phyloP scores from a whole-genome alignment of 345 rosid genomes.

The Jatropha curcas region DNA sequence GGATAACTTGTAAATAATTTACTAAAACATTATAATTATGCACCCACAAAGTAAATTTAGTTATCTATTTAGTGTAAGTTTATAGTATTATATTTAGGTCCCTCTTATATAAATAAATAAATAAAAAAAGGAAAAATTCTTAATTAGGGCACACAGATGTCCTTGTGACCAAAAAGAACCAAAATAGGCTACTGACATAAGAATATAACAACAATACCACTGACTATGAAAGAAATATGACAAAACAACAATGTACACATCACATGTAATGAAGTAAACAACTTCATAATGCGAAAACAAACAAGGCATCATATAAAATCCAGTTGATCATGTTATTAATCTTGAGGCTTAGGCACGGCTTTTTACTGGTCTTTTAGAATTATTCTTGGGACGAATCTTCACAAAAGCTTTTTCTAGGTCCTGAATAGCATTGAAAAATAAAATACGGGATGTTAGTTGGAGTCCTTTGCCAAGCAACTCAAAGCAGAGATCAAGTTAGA shows the following conservation, averaged over 20 bases:
- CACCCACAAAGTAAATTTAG: no score
- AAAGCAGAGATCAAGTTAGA: background rate
- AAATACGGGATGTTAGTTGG: background rate
- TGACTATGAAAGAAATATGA: no score
- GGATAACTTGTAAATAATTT: no score
- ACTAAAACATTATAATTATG: no score
- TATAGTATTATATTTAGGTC: no score
- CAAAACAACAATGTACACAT: background rate
- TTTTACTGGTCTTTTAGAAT: constrained; percentile 46
- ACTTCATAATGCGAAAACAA: background rate
- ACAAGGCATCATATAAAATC: background rate
- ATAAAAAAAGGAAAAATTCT: no score
- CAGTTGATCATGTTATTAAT: background rate
- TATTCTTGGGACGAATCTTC: constrained; percentile 61
- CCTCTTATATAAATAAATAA: no score
- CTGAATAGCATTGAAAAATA: constrained; percentile 26
- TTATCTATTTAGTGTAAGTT: no score
- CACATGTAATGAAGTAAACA: background rate
- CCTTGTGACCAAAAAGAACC: no score
- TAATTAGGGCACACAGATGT: no score
- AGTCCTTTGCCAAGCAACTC: background rate
- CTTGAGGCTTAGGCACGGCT: constrained; percentile 11
- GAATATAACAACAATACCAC: no score
- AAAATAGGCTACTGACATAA: no score
- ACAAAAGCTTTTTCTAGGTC: constrained; percentile 49